These are phyloP conservation scores for Grosmannia clavigera DNA, from an alignment of 2,329 filamentous ascomycete species.

Conservation along the genomic window DNA sequence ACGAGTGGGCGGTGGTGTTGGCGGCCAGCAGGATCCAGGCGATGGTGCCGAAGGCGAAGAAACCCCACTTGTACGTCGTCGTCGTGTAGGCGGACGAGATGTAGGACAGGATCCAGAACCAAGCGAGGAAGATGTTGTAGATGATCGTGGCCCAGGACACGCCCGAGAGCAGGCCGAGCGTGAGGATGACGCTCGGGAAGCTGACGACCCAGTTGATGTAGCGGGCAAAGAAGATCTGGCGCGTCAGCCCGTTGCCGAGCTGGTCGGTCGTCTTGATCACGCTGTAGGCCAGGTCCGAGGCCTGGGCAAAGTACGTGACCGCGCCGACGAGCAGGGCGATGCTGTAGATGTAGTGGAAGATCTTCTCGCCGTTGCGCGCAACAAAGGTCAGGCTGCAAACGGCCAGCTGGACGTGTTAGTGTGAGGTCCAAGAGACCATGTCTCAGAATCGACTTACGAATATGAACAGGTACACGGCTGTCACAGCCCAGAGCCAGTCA, in stretches of 20 bases:
- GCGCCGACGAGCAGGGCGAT: slow-evolving; percentile 35
- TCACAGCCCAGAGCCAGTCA: slow-evolving; percentile 44
- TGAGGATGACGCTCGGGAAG: slow-evolving; percentile 32
- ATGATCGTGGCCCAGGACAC: slow-evolving; percentile 44
- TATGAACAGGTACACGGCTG: slow-evolving; percentile 32
- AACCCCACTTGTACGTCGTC: slow-evolving; percentile 45
- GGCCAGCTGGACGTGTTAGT: slow-evolving; percentile 22
- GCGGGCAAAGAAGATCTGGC: slow-evolving; percentile 43
- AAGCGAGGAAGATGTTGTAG: slow-evolving; percentile 35
- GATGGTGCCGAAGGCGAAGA: slow-evolving; percentile 38
- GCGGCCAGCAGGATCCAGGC: slow-evolving; percentile 33
- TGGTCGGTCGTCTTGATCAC: slow-evolving; percentile 23
- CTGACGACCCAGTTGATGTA: slow-evolving; percentile 43
- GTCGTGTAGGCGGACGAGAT: slow-evolving; percentile 34
- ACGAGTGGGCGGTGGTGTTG: slow-evolving; percentile 29
- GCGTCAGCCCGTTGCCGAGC: slow-evolving; percentile 17
- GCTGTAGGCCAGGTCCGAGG: slow-evolving; percentile 35
- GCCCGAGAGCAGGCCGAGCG: slow-evolving; percentile 35
- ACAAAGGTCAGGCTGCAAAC: slow-evolving; percentile 28
- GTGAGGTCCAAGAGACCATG: no score
- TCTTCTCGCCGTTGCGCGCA: slow-evolving; percentile 32
- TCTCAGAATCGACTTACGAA: slow-evolving; percentile 23
- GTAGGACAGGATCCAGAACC: slow-evolving; percentile 40
- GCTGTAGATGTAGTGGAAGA: slow-evolving; percentile 45
- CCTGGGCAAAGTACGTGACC: slow-evolving; percentile 39